Conservation (phyloP, 495 filamentous ascomycete species). For the Tuber calosporum region DNA sequence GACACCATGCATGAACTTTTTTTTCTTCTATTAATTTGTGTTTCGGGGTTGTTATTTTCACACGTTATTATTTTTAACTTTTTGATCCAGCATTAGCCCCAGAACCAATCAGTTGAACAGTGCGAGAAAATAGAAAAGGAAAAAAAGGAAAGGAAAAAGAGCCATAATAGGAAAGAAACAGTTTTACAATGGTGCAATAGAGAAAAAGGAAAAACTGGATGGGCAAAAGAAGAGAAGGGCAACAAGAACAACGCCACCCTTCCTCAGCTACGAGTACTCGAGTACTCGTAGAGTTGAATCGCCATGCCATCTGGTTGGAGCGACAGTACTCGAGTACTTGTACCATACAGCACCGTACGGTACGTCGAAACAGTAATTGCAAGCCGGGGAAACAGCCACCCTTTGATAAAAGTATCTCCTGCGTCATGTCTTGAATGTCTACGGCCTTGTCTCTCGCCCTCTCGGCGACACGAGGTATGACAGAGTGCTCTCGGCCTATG, state of each 20-base stretch:
- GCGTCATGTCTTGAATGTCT: not conserved
- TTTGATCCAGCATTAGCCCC: not conserved
- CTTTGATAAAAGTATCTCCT: not conserved
- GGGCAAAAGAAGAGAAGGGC: not conserved
- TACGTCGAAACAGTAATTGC: constrained; percentile 30
- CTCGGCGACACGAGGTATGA: constrained; percentile 32
- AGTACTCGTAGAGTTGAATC: too few relatives aligned
- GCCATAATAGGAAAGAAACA: not conserved
- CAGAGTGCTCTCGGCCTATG: constrained; percentile 31
- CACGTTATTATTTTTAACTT: constrained; percentile 5
- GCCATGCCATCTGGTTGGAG: not conserved
- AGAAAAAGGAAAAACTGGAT: not conserved
- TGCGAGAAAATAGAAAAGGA: not conserved
- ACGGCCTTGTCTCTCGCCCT: constrained; percentile 28
- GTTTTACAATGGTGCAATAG: not conserved
- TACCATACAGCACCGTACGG: too few relatives aligned
- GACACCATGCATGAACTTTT: not conserved
- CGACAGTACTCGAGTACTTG: too few relatives aligned
- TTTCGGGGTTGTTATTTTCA: not conserved
- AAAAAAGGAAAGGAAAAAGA: not conserved
- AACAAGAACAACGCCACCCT: not conserved
- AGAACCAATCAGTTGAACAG: not conserved
- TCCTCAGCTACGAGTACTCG: not conserved
- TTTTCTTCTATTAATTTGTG: not conserved
- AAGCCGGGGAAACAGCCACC: constrained; percentile 32